Base-by-base conservation (phyloP, 148 eudicot genomes). In the Euryodendron excelsum region DNA sequence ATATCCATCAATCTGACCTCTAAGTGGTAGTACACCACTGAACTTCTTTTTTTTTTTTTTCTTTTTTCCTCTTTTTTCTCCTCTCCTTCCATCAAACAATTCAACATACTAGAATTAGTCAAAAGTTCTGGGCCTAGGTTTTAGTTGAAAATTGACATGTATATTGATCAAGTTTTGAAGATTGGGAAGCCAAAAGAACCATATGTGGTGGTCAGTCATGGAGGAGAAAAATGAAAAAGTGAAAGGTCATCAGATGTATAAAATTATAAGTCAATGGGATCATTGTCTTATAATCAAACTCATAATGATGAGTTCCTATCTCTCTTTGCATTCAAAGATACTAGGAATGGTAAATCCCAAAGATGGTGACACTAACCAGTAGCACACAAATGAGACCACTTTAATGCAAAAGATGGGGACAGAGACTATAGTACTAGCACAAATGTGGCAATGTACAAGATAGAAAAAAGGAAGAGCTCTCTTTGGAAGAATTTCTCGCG, bases 61-160 rank as follows among this genome's bases (percentile, higher is more conserved):
- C n/a, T 18, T 55, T 21, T 21, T 23, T 55, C 59, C n/a, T 6
- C 23, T 55, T 1, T 18, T 55, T 21, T 21, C 59, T 55, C 59
- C n/a, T 6, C 23, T 55, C n/a, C 13, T 55, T 3, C 23, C 23
- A 20, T 55, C 59, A 55, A 3, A 18, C 23, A 55, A 55, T 55
- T 55, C 59, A 55, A 55, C 59, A 55, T 21, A 55, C 1, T 7
- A 17, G 2, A 55, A 48, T 11, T 25, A 23, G 73, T 69, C 56
- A 69, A 69, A 69, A 69, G 73, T 45, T 69, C n/a, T 69, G 55
- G 73, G 73, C 73, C 73, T 1, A 14, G 73, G 55, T 69, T 69
- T 15, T 69, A 27, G 33, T 45, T 45, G 10, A 25, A 25, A 20
- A 28, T 13, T n/a, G 55, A 45, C 48, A 17, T 41, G 59, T 13